A percentile compares a stretch with the other conserved stretches of the same genome.
phyloP scores from a whole-genome alignment of 345 rosid genomes.

The Aethionema arabicum region DNA sequence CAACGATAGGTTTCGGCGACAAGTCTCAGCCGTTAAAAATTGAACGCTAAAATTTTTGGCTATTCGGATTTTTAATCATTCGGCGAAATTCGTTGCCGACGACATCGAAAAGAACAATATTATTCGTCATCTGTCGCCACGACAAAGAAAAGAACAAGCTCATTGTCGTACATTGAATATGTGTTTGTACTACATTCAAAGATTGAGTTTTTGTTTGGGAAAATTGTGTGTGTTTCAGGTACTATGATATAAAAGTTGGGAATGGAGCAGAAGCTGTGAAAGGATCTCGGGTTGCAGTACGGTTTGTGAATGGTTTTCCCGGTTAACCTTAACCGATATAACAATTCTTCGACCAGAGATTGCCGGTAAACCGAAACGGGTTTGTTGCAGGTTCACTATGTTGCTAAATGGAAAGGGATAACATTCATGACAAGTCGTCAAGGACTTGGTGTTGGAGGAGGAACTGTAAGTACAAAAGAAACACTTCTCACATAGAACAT shows the following conservation, averaged over 20 bases:
- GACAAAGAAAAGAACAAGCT: too few species aligned
- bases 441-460: slow-evolving; percentile 96
- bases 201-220: not conserved
- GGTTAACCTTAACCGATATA: slow-evolving; percentile 2
- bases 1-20: too few species aligned
- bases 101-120: too few species aligned
- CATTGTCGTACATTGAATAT: too few species aligned
- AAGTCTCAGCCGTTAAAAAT: too few species aligned
- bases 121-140: too few species aligned
- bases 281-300: slow-evolving; percentile 99
- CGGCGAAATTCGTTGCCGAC: too few species aligned
- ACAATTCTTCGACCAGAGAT: not conserved
- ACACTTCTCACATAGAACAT: not conserved
- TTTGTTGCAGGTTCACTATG: slow-evolving; percentile 79
- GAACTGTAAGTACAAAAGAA: slow-evolving; percentile 59
- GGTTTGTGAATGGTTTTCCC: slow-evolving; percentile 57
- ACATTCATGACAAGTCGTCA: slow-evolving; percentile 98
- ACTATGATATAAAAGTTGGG: slow-evolving; percentile 91
- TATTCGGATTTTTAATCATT: too few species aligned
- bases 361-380: slow-evolving; percentile 17
- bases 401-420: slow-evolving; percentile 92
- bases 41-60: too few species aligned
- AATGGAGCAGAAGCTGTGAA: slow-evolving; percentile 70
- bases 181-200: not conserved
- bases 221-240: slow-evolving; percentile 46